Evolutionary conservation across 2,329 filamentous ascomycete genomes (phyloP).

Genomic region (Remersonia thermophila): DNA sequence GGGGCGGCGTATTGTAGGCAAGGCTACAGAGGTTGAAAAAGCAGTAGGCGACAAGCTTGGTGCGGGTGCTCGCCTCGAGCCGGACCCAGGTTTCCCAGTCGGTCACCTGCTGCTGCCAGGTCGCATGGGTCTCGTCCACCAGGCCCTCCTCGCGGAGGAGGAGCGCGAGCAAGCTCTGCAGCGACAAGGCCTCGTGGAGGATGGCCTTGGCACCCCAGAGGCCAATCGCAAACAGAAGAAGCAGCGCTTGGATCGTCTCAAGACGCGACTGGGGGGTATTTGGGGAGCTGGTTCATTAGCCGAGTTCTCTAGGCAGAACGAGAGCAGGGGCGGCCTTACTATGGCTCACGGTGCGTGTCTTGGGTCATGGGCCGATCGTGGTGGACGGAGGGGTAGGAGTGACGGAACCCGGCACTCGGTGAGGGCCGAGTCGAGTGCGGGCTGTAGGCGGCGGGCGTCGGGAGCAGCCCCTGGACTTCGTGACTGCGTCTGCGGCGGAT

Average conservation of each 20-base stretch:
- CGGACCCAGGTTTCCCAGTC: constrained; percentile 51
- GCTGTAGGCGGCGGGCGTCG: constrained; percentile 45
- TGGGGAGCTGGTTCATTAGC: constrained; percentile 31
- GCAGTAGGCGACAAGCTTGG: constrained; percentile 48
- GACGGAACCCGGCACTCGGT: constrained; percentile 43
- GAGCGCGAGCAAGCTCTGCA: constrained; percentile 46
- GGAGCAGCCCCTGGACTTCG: constrained; percentile 43
- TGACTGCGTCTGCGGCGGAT: constrained; percentile 44
- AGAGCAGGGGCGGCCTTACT: constrained; percentile 36
- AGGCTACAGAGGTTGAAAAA: constrained; percentile 53
- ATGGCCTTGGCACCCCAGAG: constrained; percentile 51
- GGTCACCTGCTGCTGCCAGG: constrained; percentile 23
- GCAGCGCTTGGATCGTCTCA: constrained; percentile 52
- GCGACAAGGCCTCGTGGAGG: constrained; percentile 44
- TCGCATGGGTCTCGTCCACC: constrained; percentile 29
- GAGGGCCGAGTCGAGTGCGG: constrained; percentile 48
- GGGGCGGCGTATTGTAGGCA: constrained; percentile 47
- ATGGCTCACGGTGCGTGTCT: constrained; percentile 46
- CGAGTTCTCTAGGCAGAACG: not conserved
- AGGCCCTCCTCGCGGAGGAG: constrained; percentile 48
- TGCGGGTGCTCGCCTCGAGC: constrained; percentile 43
- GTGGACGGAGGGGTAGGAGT: constrained; percentile 47
- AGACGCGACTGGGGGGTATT: constrained; percentile 48
- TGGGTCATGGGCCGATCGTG: constrained; percentile 44
- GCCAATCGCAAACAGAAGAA: constrained; percentile 48